Base-by-base conservation (phyloP, 1,284 basidiomycete genomes). In the Ceraceosorus bombacis region DNA sequence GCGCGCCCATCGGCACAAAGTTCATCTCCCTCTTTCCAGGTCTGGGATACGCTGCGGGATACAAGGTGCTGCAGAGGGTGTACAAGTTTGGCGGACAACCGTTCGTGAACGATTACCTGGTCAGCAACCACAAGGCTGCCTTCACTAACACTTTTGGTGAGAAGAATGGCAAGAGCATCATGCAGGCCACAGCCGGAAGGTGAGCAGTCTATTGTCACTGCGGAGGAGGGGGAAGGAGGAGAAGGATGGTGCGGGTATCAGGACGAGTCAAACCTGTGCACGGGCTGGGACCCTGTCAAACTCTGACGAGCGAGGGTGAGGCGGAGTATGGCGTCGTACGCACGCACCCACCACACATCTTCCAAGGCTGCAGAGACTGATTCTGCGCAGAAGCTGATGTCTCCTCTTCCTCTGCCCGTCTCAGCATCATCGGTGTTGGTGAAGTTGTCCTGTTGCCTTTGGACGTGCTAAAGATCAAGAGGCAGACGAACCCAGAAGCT, bases 391-490 rank as follows among this genome's bases (percentile, higher is more conserved):
- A 53, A 36, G 54, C 49, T 51, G 50, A 46, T 38, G n/a, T n/a
- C 41, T n/a, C 13, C 36, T 60, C 41, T 36, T 10, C 7, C 27
- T 27, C 53, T 13, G 8, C 57, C 13, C 41, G 57, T 39, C 50
- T 38, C 27, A 62, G 63, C 41, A 58, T 73, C 15, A 69, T 63
- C 7, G 60, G 63, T 51, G 96, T 97, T 72, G 93, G 93, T 73
- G 93, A 97, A 84, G 92, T 97, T 63, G 87, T 93, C 27, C 85
- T 98, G 15, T 84, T 98, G 37, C 94, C 94, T 0, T 83, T 98
- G 5, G 94, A 98, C 74, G 93, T 87, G 38, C 85, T 98, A 74
- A 98, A 98, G 81, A 98, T 98, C 80, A 97, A 96, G 82, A 87
- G 93, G 7, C 75, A 77, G 65, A 77, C 74, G 8, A 76, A 77